Evolutionary conservation across 192 early-diverging fungal species (phyloP), one percentile per base, ranked within the genome.

Genomic region (Paraglomus brasilianum): DNA sequence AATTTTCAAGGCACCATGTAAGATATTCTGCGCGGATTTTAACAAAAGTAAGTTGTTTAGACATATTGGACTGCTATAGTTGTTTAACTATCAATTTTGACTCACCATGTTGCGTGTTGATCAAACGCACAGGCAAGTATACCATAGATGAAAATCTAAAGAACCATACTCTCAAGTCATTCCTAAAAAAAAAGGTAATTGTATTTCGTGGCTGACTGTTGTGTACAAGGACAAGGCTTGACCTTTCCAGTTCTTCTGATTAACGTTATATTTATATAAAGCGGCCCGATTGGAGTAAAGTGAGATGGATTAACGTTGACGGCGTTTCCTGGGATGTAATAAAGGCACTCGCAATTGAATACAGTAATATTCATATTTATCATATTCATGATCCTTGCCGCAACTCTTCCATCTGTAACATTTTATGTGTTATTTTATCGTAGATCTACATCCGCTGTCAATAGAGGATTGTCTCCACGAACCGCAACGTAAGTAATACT

Each of bases 241-340:
- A 24, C 46, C 1, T 7, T 17, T 51, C 30, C 4, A 15, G 0
- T 8, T 22, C 24, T 43, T 24, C 17, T 15, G 5, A 41, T 30
- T 45, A 1, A 47, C 14, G n/a, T 15, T 46, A 4, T 19, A 5
- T 10, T 15, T 10, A 22, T 24, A 5, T 46, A 70, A 30, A 30
- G 66, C 72, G 82, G 5, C 82, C 83, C 0, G 42, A 53, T 22
- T 73, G 72, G 72, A 78, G 72, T 4, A 74, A 53, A 19, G 80
- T 79, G 17, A 79, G 83, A 13, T 85, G 83, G 83, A 83, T 85
- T 57, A 82, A 85, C 43, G 73, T 83, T 30, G 71, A 80, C 24
- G 80, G 80, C 19, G 69, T 85, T 47, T 77, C 71, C 30, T 80
- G 77, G 73, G 79, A 80, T 56, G 74, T 81, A 17, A 77, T 81